phyloP scores from a whole-genome alignment of 2,329 filamentous ascomycete genomes.

The Talaromyces sp. region DNA sequence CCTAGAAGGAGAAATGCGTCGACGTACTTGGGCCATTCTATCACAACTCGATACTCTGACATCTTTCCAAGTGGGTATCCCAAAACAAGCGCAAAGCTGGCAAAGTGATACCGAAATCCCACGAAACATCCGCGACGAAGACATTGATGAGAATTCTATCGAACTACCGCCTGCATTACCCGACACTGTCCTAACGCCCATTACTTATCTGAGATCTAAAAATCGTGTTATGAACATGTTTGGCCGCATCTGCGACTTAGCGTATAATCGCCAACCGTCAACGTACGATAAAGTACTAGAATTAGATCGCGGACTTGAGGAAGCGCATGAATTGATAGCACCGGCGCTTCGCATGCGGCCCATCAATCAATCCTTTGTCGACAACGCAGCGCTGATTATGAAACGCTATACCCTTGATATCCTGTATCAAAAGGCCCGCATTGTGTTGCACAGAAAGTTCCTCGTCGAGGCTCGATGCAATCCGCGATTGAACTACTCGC shows the following conservation, averaged over 20 bases:
- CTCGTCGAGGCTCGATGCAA: constrained; percentile 37
- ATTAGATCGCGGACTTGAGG: constrained; percentile 30
- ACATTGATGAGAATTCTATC: constrained; percentile 51
- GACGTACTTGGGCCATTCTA: constrained; percentile 36
- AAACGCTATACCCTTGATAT: constrained; percentile 49
- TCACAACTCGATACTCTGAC: constrained; percentile 58
- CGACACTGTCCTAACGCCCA: constrained; percentile 49
- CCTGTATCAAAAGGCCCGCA: constrained; percentile 48
- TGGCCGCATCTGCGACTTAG: constrained; percentile 32
- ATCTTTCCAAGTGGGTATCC: constrained; percentile 60
- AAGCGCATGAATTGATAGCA: constrained; percentile 19
- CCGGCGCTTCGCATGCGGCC: constrained; percentile 19
- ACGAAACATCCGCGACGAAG: constrained; percentile 57
- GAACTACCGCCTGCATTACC: constrained; percentile 53
- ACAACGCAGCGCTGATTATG: constrained; percentile 49
- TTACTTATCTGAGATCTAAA: constrained; percentile 35
- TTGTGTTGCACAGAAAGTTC: constrained; percentile 51
- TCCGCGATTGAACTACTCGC: constrained; percentile 37
- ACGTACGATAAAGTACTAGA: constrained; percentile 31
- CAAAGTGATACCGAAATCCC: constrained; percentile 57
- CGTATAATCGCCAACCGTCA: constrained; percentile 28
- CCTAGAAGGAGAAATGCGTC: constrained; percentile 54
- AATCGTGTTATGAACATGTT: constrained; percentile 29
- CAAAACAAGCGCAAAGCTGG: constrained; percentile 56
- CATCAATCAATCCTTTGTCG: constrained; percentile 38